A percentile compares a stretch with the other conserved stretches of the same genome.
Evolutionary conservation across 768 basidiomycete genomes (phyloP).

Genomic region (Suillus tomentosus): DNA sequence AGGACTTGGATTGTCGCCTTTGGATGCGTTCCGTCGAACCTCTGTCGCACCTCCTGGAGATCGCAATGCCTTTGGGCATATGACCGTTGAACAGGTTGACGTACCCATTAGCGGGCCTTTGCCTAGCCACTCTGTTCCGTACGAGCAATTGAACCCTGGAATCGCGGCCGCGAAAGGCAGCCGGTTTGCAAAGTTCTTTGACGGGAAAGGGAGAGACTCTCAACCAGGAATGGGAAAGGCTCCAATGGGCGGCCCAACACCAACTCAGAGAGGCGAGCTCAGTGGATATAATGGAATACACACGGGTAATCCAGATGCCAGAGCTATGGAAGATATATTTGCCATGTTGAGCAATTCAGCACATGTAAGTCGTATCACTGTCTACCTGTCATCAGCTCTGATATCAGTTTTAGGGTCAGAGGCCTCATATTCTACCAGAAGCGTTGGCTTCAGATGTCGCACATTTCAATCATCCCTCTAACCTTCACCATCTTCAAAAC

Average conservation of each 20-base stretch:
- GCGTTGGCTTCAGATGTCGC: conserved; percentile 24
- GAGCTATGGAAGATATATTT: conserved; percentile 79
- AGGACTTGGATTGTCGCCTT: conserved; percentile 10
- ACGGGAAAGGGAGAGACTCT: conserved; percentile 61
- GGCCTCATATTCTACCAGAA: conserved; percentile 27
- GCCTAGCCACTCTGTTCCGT: conserved; percentile 20
- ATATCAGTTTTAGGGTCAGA: conserved; percentile 29
- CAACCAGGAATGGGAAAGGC: conserved; percentile 39
- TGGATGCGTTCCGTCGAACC: conserved; percentile 25
- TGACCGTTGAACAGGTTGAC: conserved; percentile 21
- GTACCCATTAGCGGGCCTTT: conserved; percentile 24
- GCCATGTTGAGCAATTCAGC: conserved; percentile 78
- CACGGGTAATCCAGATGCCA: conserved; percentile 47
- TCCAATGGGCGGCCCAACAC: conserved; percentile 43
- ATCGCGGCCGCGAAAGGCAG: conserved; percentile 69
- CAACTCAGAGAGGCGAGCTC: conserved; percentile 51
- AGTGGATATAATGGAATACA: conserved; percentile 37
- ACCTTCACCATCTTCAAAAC: conserved; percentile 44
- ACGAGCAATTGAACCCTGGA: conserved; percentile 41
- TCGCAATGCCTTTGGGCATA: conserved; percentile 23
- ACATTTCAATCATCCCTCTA: conserved; percentile 25
- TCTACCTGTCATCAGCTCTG: conserved; percentile 8
- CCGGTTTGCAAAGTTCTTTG: conserved; percentile 87
- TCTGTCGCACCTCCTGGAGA: conserved; percentile 22
- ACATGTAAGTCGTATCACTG: conserved; percentile 51